Evolutionary conservation across 2,329 filamentous ascomycete species (phyloP).

Genomic region (Orbilia javanica): DNA sequence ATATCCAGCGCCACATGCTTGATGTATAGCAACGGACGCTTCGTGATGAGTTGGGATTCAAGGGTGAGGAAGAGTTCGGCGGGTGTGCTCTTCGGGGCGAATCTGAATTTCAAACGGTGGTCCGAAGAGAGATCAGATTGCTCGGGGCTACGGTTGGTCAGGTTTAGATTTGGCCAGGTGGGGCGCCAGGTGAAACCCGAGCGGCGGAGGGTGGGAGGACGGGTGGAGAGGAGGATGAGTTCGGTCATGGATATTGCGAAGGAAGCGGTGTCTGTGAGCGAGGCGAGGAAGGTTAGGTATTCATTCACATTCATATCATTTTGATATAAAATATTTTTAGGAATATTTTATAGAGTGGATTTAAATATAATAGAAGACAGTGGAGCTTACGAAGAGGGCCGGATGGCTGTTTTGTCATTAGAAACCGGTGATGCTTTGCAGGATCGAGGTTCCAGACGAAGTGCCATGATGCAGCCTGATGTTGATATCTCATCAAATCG

Average conservation of each 20-base stretch:
- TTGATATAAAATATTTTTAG: background rate
- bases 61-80: slow-evolving; percentile 44
- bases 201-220: slow-evolving; percentile 47
- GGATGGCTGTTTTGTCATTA: slow-evolving; percentile 41
- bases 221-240: slow-evolving; percentile 53
- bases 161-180: slow-evolving; percentile 41
- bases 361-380: too few relatives aligned
- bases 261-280: slow-evolving; percentile 50
- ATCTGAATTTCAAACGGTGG: slow-evolving; percentile 53
- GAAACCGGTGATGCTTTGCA: slow-evolving; percentile 49
- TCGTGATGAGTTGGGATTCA: slow-evolving; percentile 47
- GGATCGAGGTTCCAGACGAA: slow-evolving; percentile 55
- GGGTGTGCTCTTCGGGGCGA: slow-evolving; percentile 32
- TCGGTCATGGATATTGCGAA: slow-evolving; percentile 58
- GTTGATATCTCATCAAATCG: slow-evolving; percentile 55
- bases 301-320: background rate
- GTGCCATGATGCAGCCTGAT: slow-evolving; percentile 53
- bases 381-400: slow-evolving; percentile 50
- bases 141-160: slow-evolving; percentile 21
- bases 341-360: background rate
- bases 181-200: slow-evolving; percentile 56
- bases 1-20: slow-evolving; percentile 51
- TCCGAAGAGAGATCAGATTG: slow-evolving; percentile 47
- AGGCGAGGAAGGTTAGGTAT: too few relatives aligned
- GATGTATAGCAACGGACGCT: slow-evolving; percentile 47